Conservation (phyloP, 2,329 filamentous ascomycete species). For the Dendryphion nanum region DNA sequence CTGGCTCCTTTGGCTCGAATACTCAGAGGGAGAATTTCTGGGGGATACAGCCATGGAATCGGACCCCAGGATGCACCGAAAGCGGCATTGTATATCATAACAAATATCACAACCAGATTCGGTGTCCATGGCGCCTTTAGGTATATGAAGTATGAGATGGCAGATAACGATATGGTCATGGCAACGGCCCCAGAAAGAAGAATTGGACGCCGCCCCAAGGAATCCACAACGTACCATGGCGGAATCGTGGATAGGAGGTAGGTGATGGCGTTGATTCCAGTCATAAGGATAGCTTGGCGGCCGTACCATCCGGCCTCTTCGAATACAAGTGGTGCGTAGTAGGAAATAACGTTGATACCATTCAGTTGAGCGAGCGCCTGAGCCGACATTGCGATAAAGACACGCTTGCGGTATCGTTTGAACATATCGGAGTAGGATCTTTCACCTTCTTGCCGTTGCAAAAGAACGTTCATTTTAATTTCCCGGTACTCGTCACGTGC, state of each 20-base stretch:
- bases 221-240: constrained; percentile 95
- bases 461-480: constrained; percentile 96
- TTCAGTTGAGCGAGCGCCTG: constrained; percentile 95
- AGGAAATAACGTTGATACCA: constrained; percentile 99
- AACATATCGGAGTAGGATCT: constrained; percentile 94
- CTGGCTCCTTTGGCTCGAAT: constrained; percentile 97
- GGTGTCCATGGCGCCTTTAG: constrained; percentile 78
- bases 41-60: constrained; percentile 96
- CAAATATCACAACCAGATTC: constrained; percentile 83
- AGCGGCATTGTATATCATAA: constrained; percentile 97
- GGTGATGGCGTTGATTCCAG: constrained; percentile 88
- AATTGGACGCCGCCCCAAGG: constrained; percentile 85
- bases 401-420: constrained; percentile 81
- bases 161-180: constrained; percentile 84
- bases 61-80: constrained; percentile 98
- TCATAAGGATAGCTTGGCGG: constrained; percentile 91
- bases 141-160: constrained; percentile 94
- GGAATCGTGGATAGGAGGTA: constrained; percentile 92
- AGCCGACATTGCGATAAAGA: constrained; percentile 98
- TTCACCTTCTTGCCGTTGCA: constrained; percentile 93
- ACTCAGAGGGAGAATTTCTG: constrained; percentile 96
- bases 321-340: constrained; percentile 95
- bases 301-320: constrained; percentile 96
- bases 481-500: constrained; percentile 95
- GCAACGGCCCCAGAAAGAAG: constrained; percentile 83